A percentile compares a stretch with the other conserved stretches of the same genome.
phyloP scores from a whole-genome alignment of 2,329 filamentous ascomycete genomes.

The Thelonectria blattea region DNA sequence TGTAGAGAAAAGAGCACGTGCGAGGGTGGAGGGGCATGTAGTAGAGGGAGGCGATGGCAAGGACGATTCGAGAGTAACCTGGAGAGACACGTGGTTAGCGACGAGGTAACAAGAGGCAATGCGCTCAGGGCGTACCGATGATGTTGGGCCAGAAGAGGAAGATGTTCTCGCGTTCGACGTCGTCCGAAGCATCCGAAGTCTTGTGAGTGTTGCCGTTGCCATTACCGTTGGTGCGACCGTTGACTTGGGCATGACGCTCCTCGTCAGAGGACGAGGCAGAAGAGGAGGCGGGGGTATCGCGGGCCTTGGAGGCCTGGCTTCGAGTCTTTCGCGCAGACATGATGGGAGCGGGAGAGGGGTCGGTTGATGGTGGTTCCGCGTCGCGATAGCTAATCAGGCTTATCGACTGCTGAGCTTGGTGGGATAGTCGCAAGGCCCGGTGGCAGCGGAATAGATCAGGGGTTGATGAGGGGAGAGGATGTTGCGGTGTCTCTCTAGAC shows the following conservation, averaged over 20 bases:
- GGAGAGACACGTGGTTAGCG: slow-evolving; percentile 25
- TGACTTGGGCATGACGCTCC: slow-evolving; percentile 43
- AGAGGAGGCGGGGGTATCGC: slow-evolving; percentile 30
- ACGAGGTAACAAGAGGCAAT: slow-evolving; percentile 1
- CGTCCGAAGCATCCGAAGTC: slow-evolving; percentile 43
- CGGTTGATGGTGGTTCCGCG: slow-evolving; percentile 16
- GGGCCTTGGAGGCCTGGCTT: slow-evolving; percentile 46
- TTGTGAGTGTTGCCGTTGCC: slow-evolving; percentile 52
- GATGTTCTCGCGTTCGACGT: slow-evolving; percentile 69
- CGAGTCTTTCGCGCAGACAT: slow-evolving; percentile 51
- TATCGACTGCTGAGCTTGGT: slow-evolving; percentile 29
- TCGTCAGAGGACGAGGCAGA: slow-evolving; percentile 34
- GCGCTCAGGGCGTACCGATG: slow-evolving; percentile 64
- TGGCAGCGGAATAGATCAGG: slow-evolving; percentile 34
- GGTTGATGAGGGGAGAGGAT: slow-evolving; percentile 23
- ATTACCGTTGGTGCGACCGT: slow-evolving; percentile 60
- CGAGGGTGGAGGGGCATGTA: slow-evolving; percentile 99
- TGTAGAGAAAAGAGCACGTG: slow-evolving; percentile 91
- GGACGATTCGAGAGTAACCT: slow-evolving; percentile 80
- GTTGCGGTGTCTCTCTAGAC: slow-evolving; percentile 27
- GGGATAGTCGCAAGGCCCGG: slow-evolving; percentile 31
- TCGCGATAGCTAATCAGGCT: slow-evolving; percentile 31
- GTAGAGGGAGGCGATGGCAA: slow-evolving; percentile 90
- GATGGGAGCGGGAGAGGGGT: slow-evolving; percentile 22
- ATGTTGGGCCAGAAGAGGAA: slow-evolving; percentile 84